Conservation (phyloP, 2,329 filamentous ascomycete genomes). For the Phyllosticta citrichinensis region DNA sequence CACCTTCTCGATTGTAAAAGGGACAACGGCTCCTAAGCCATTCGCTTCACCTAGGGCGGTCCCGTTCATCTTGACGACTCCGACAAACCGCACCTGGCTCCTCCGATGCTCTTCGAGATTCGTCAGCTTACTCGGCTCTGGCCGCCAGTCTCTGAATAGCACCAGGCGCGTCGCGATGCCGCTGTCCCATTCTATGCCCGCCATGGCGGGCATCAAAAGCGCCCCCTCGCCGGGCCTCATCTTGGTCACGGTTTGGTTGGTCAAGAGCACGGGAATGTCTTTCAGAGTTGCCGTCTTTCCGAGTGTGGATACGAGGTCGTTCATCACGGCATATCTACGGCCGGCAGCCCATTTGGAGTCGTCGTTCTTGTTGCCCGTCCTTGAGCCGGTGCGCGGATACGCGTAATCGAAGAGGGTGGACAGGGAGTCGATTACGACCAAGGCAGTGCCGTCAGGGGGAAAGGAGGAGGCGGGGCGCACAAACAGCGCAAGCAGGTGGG, state of each 20-base stretch:
- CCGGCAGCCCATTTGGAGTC: constrained; percentile 38
- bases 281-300: constrained; percentile 65
- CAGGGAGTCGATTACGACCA: constrained; percentile 70
- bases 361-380: constrained; percentile 34
- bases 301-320: constrained; percentile 49
- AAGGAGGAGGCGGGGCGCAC: constrained; percentile 54
- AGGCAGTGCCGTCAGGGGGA: constrained; percentile 50
- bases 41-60: constrained; percentile 30
- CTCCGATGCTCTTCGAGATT: constrained; percentile 21
- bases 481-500: constrained; percentile 63
- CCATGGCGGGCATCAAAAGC: constrained; percentile 64
- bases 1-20: constrained; percentile 36
- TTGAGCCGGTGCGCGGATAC: constrained; percentile 50
- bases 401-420: constrained; percentile 68
- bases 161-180: constrained; percentile 63
- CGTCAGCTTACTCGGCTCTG: constrained; percentile 20
- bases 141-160: constrained; percentile 62
- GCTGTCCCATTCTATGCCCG: constrained; percentile 69
- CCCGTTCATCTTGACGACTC: constrained; percentile 35
- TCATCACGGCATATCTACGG: constrained; percentile 52
- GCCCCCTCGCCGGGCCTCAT: constrained; percentile 59
- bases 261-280: constrained; percentile 62
- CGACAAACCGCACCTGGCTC: constrained; percentile 30
- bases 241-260: constrained; percentile 75
- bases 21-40: constrained; percentile 40